These are phyloP conservation scores for Zymoseptoria crescenta DNA, from an alignment of 2,329 filamentous ascomycete species.

Conservation along the genomic window DNA sequence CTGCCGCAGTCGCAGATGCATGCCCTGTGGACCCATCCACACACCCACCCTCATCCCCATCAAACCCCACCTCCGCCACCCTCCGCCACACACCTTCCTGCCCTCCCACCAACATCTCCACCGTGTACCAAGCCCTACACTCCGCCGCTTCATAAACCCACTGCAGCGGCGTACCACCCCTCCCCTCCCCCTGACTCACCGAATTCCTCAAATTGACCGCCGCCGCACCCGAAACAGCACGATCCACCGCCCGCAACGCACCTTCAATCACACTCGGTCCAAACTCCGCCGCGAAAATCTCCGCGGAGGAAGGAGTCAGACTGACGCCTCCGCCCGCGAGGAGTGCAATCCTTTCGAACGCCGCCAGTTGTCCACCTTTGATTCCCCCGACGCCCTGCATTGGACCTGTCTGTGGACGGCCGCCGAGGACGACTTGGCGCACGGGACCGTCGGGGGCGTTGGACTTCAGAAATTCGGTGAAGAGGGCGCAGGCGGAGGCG, in stretches of 20 bases:
- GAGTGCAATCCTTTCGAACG: constrained; percentile 1
- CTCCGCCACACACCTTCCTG: constrained; percentile 33
- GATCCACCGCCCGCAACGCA: constrained; percentile 2
- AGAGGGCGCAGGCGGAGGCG: constrained; percentile 37
- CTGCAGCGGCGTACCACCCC: constrained; percentile 30
- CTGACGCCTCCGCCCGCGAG: neutral
- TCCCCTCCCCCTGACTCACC: constrained; percentile 25
- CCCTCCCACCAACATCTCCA: constrained; percentile 26
- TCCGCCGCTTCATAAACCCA: constrained; percentile 37
- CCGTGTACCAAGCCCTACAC: constrained; percentile 35
- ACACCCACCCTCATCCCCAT: constrained; percentile 16
- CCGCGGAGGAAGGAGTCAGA: neutral
- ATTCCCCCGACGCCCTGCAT: constrained; percentile 38
- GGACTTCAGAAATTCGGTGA: constrained; percentile 35
- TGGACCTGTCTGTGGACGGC: constrained; percentile 31
- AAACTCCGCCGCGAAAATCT: constrained; percentile 1
- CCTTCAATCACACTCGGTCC: neutral
- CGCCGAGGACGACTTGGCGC: constrained; percentile 34
- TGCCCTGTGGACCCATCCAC: constrained; percentile 16
- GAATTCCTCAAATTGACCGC: constrained; percentile 33
- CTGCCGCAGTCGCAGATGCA: constrained; percentile 4
- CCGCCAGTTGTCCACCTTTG: constrained; percentile 32
- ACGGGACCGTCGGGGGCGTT: constrained; percentile 26
- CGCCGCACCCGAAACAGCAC: constrained; percentile 6
- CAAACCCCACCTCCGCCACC: constrained; percentile 30